phyloP scores from a whole-genome alignment of 331 rosid genomes.

The Quercus lobata region DNA sequence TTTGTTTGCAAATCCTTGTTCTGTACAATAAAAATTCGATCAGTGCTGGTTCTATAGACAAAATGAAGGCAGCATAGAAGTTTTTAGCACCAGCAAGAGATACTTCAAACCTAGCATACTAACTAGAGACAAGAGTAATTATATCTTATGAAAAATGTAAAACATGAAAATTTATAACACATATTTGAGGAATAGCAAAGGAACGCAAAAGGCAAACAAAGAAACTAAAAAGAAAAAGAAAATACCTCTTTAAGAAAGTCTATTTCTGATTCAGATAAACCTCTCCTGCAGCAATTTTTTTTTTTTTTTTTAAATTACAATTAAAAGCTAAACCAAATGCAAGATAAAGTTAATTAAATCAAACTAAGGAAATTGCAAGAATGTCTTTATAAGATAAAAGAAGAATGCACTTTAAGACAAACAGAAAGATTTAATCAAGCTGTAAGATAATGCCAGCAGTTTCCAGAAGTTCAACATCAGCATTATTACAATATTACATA shows the following conservation, averaged over 20 bases:
- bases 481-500: not conserved
- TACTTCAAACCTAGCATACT: not conserved
- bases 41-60: constrained; percentile 11
- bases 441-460: not conserved
- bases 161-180: not conserved
- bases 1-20: constrained; percentile 56
- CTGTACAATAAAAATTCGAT: constrained; percentile 38
- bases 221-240: constrained; percentile 6
- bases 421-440: not conserved
- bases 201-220: constrained; percentile 5
- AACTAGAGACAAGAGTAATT: not conserved
- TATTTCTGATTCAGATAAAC: constrained; percentile 76
- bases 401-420: not conserved
- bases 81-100: not conserved
- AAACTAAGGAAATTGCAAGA: not conserved
- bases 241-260: constrained; percentile 65
- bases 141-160: not conserved
- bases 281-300: constrained; percentile 59
- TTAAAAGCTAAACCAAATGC: constrained; percentile 3
- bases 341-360: constrained; percentile 1
- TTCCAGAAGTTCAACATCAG: not conserved
- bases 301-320: not conserved
- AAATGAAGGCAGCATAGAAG: constrained; percentile 4
- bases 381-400: not conserved
- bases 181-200: constrained; percentile 11